Conservation (phyloP, 2,329 filamentous ascomycete species). For the Penicillium frequentans region DNA sequence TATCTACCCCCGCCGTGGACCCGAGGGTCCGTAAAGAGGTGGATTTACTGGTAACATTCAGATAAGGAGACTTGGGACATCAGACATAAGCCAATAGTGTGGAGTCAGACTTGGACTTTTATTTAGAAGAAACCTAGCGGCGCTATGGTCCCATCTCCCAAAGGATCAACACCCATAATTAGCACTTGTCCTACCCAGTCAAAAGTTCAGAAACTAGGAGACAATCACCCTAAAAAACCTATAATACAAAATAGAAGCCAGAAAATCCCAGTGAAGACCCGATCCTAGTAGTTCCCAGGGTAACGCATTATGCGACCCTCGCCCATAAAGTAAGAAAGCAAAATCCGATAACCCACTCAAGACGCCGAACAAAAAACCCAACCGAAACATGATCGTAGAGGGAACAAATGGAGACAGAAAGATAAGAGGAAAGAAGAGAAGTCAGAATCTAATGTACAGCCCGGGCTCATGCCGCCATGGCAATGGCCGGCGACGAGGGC, state of each 20-base stretch:
- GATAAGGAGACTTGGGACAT: background rate
- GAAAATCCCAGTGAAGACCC: background rate
- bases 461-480: slow-evolving; percentile 36
- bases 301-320: background rate
- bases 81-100: background rate
- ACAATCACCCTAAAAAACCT: background rate
- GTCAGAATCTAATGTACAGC: slow-evolving; percentile 29
- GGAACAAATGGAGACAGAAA: background rate
- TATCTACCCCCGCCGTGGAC: background rate
- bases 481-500: slow-evolving; percentile 52
- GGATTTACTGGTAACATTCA: background rate
- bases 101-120: background rate
- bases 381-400: background rate
- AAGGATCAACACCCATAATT: background rate
- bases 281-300: background rate
- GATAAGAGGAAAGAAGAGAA: slow-evolving; percentile 3
- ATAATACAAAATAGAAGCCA: slow-evolving; percentile 10
- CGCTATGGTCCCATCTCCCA: background rate
- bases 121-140: background rate
- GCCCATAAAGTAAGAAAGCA: background rate
- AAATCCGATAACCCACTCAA: background rate
- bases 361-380: slow-evolving; percentile 5
- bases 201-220: background rate
- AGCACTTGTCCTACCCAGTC: background rate
- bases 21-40: background rate